phyloP scores from a whole-genome alignment of 139 green algal species.

The Coelastrella sp. region DNA sequence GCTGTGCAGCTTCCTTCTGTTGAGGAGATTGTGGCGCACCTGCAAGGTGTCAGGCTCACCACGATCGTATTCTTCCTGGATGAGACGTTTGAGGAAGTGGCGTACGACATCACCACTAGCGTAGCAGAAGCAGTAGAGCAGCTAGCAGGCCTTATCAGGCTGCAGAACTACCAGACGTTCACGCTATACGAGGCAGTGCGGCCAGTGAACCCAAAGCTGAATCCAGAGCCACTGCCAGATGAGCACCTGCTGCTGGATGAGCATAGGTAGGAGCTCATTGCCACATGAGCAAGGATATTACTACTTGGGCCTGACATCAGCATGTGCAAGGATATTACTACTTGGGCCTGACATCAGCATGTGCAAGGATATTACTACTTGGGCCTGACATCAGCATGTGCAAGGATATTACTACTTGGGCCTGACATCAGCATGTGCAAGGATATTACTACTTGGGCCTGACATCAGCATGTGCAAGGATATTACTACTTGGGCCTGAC shows the following conservation, averaged over 20 bases:
- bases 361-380: background rate
- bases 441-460: no score
- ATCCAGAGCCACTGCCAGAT: slow-evolving; percentile 62
- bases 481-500: background rate
- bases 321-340: no score
- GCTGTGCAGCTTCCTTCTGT: slow-evolving; percentile 75
- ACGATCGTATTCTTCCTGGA: slow-evolving; percentile 97
- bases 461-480: background rate
- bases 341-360: no score
- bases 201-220: slow-evolving; percentile 35
- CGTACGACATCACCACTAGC: slow-evolving; percentile 91
- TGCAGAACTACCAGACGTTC: slow-evolving; percentile 95
- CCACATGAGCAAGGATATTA: background rate
- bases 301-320: background rate
- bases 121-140: slow-evolving; percentile 91
- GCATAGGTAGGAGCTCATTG: slow-evolving; percentile 64
- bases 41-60: slow-evolving; percentile 74
- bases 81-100: slow-evolving; percentile 96
- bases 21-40: slow-evolving; percentile 93
- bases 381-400: background rate
- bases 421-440: no score
- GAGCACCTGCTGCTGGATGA: slow-evolving; percentile 95
- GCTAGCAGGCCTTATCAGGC: slow-evolving; percentile 85
- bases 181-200: slow-evolving; percentile 88
- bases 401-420: no score